phyloP scores from a whole-genome alignment of 768 basidiomycete species.

The Termitomyces bulborhizus region DNA sequence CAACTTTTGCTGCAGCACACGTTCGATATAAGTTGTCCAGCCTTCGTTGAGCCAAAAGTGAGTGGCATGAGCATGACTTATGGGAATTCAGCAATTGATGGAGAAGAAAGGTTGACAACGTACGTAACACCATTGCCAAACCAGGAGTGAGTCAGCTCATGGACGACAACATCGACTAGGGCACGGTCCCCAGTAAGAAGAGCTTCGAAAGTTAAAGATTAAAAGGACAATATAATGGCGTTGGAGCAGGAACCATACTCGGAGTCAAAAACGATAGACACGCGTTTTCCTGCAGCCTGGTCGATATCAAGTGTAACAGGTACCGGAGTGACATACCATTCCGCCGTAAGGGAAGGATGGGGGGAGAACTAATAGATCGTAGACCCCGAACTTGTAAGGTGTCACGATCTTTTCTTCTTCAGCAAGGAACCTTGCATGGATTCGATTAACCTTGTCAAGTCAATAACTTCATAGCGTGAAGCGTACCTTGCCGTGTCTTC shows the following conservation, averaged over 20 bases:
- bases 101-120: slow-evolving; percentile 10
- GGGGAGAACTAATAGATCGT: slow-evolving; percentile 85
- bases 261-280: slow-evolving; percentile 87
- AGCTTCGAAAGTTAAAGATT: slow-evolving; percentile 31
- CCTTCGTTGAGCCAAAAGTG: slow-evolving; percentile 93
- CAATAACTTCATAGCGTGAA: neutral
- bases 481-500: slow-evolving; percentile 75
- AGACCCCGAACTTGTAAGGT: slow-evolving; percentile 80
- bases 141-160: slow-evolving; percentile 85
- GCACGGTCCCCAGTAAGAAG: slow-evolving; percentile 83
- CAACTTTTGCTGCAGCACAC: slow-evolving; percentile 63
- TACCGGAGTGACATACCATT: slow-evolving; percentile 37
- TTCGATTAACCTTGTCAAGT: neutral
- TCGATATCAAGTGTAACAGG: slow-evolving; percentile 4
- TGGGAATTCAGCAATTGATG: neutral
- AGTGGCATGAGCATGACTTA: slow-evolving; percentile 60
- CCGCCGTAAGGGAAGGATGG: slow-evolving; percentile 93
- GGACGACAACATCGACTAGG: slow-evolving; percentile 84
- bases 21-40: slow-evolving; percentile 92
- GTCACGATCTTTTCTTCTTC: slow-evolving; percentile 71
- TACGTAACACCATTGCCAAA: slow-evolving; percentile 89
- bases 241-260: slow-evolving; percentile 36
- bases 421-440: slow-evolving; percentile 54
- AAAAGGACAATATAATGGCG: neutral
- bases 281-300: slow-evolving; percentile 65